These are phyloP conservation scores for Delonix regia DNA, from an alignment of 306 rosid genomes.

Conservation along the genomic window DNA sequence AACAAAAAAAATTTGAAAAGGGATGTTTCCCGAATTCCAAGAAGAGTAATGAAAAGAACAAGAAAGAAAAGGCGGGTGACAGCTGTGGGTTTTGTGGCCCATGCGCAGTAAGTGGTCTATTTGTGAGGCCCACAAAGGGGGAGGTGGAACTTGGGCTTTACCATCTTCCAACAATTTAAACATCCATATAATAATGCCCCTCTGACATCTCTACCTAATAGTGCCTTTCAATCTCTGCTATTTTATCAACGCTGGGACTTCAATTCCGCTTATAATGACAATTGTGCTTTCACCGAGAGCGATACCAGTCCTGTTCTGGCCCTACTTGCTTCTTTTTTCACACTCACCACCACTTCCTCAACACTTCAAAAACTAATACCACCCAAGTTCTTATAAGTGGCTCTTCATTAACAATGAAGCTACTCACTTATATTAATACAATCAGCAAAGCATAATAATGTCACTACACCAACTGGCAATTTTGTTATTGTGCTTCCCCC, in stretches of 20 bases:
- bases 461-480: slow-evolving; percentile 33
- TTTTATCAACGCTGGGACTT: slow-evolving; percentile 36
- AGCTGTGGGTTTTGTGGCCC: slow-evolving; percentile 32
- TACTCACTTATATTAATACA: no score
- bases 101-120: slow-evolving; percentile 33
- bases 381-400: no score
- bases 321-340: slow-evolving; percentile 47
- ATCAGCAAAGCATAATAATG: neutral
- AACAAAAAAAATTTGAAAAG: no score
- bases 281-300: slow-evolving; percentile 13
- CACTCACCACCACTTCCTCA: neutral
- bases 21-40: neutral
- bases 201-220: slow-evolving; percentile 53
- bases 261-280: slow-evolving; percentile 39
- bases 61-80: neutral
- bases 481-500: slow-evolving; percentile 28
- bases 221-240: slow-evolving; percentile 37
- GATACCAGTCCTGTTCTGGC: slow-evolving; percentile 28
- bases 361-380: neutral
- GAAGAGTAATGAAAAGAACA: neutral
- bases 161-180: slow-evolving; percentile 27
- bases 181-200: slow-evolving; percentile 40
- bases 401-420: no score
- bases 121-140: slow-evolving; percentile 34
- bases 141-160: slow-evolving; percentile 31